Evolutionary conservation across 768 basidiomycete species (phyloP), one percentile per base, ranked within the genome.

Genomic region (Xerocomus brunneocitrinus): DNA sequence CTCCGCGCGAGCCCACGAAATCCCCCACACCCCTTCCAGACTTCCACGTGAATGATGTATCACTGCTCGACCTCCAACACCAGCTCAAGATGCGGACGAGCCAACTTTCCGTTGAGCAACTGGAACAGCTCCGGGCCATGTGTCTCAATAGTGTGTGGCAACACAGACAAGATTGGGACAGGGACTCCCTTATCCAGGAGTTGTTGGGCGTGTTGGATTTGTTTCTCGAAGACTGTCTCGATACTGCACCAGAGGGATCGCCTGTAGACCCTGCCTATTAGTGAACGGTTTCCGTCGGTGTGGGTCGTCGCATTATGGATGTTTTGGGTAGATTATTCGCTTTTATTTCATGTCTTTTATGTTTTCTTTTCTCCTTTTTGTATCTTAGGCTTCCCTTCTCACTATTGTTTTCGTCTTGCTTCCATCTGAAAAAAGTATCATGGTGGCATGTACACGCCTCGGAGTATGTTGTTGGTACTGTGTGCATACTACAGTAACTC

Each of bases 111-210:
- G 77, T 98, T 47, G 97, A 99, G 65, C 84, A 95, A 65, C 79
- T 99, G 6, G 97, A 98, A 66, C 94, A 98, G 69, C 77, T 99
- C 6, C 82, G 97, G 5, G 95, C 97, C 8, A 83, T 80, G 3
- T 87, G 84, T 60, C 79, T 94, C 25, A 82, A 84, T 39, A 75
- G 75, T 47, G 77, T 98, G n/a, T 99, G 95, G 95, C 75, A 82
- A 28, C 83, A 82, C 57, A 73, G 94, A 34, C 73, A 75, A 12
- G 87, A 88, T 32, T 99, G 97, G 97, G 81, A 97, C 63, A 77
- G 95, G 43, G 79, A 81, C 60, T 69, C 64, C 6, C 73, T 95
- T 47, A 66, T 95, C 2, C 65, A 66, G 28, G 83, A 89, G 58
- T 68, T 94, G 49, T 58, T 76, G 50, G 73, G 71, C 8, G 67